Conservation (phyloP, 78 protist genomes). For the Dictyostelium firmibasis region DNA sequence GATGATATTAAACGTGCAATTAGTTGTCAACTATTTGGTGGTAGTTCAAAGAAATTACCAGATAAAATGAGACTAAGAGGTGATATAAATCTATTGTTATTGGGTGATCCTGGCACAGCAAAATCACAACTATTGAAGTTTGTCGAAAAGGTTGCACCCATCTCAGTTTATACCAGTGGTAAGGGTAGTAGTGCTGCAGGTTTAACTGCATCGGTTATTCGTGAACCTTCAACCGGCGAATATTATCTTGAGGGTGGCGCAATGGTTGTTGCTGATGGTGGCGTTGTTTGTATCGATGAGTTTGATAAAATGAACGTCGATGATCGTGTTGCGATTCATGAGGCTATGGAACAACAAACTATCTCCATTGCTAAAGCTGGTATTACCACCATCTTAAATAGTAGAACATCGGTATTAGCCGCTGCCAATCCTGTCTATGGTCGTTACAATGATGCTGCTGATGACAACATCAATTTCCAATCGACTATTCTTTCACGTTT, state of each 20-base stretch:
- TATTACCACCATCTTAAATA: slow-evolving; percentile 99
- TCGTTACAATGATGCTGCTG: slow-evolving; percentile 94
- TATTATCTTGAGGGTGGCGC: slow-evolving; percentile 99
- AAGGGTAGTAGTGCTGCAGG: slow-evolving; percentile 99
- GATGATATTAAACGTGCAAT: slow-evolving; percentile 96
- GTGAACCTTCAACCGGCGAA: slow-evolving; percentile 89
- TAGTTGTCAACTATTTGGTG: slow-evolving; percentile 97
- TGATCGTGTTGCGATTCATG: slow-evolving; percentile 98
- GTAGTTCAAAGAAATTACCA: slow-evolving; percentile 90
- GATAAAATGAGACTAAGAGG: slow-evolving; percentile 98
- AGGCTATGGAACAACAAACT: slow-evolving; percentile 99
- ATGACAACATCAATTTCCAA: slow-evolving; percentile 95
- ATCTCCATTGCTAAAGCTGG: slow-evolving; percentile 99
- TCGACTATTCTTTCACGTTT: slow-evolving; percentile 99
- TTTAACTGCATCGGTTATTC: slow-evolving; percentile 98
- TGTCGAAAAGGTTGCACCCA: slow-evolving; percentile 95
- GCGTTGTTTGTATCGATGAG: slow-evolving; percentile 99
- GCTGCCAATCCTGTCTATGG: slow-evolving; percentile 99
- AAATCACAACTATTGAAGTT: slow-evolving; percentile 98
- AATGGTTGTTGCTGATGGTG: slow-evolving; percentile 99
- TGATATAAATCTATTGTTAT: slow-evolving; percentile 99
- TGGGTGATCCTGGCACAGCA: slow-evolving; percentile 99
- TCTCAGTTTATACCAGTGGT: slow-evolving; percentile 98
- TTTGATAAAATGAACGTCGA: slow-evolving; percentile 97
- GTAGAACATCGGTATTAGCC: slow-evolving; percentile 99